A percentile compares a stretch with the other conserved stretches of the same genome.
Conservation (phyloP, 352 stramenopile species). For the Blastocystis sp. region DNA sequence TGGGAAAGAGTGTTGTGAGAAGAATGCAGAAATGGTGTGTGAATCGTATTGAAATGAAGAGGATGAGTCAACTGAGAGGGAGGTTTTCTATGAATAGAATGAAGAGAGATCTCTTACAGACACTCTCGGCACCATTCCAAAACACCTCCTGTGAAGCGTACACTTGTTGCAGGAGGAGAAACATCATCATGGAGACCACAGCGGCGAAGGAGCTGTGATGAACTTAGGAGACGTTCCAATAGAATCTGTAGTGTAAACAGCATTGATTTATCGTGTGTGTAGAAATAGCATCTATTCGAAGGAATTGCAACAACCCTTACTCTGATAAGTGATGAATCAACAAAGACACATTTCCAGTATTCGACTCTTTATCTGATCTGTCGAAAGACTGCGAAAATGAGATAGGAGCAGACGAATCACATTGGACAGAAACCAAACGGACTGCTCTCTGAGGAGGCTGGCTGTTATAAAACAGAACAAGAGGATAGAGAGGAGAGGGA, state of each 20-base stretch:
- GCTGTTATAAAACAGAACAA: slow-evolving; percentile 44
- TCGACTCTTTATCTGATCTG: neutral
- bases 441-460: slow-evolving; percentile 29
- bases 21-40: neutral
- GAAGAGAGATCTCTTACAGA: neutral
- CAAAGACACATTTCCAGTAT: neutral
- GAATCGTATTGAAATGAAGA: neutral
- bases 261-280: neutral
- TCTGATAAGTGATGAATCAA: neutral
- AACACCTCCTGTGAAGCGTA: neutral
- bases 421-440: neutral
- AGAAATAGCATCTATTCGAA: slow-evolving; percentile 23
- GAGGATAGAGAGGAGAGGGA: neutral
- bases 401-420: neutral
- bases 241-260: slow-evolving; percentile 32
- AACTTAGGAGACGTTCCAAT: neutral
- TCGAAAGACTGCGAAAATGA: neutral
- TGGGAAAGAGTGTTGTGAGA: neutral
- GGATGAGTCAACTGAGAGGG: neutral
- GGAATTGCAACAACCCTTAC: neutral
- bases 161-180: neutral
- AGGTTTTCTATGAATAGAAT: neutral
- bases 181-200: neutral
- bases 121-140: neutral
- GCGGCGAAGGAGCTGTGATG: neutral